Percentiles rank a stretch among this genome's conserved stretches.
These are phyloP conservation scores for Psilocybe sp. DNA, from an alignment of 768 basidiomycete species.

Conservation along the genomic window DNA sequence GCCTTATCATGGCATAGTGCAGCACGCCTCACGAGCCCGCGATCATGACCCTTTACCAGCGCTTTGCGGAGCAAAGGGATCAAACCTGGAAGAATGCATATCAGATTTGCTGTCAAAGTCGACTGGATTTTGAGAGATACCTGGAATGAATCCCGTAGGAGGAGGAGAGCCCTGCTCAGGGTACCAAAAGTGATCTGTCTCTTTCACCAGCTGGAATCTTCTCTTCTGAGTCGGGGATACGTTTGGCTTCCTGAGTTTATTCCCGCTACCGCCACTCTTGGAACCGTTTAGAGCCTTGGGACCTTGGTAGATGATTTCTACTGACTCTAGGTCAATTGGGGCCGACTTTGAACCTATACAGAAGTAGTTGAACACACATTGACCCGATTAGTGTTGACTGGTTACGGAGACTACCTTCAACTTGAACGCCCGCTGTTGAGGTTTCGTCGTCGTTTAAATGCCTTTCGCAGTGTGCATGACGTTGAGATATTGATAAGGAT, in stretches of 20 bases:
- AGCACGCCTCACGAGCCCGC: conserved; percentile 50
- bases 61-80: conserved; percentile 61
- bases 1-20: conserved; percentile 61
- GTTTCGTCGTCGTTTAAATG: conserved; percentile 34
- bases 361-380: background rate
- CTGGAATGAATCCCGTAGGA: conserved; percentile 57
- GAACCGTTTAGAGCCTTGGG: no score
- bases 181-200: conserved; percentile 66
- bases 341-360: conserved; percentile 6
- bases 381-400: background rate
- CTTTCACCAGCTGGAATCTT: conserved; percentile 19
- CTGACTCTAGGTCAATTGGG: conserved; percentile 9
- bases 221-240: conserved; percentile 7
- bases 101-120: background rate
- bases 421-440: background rate
- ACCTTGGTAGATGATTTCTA: background rate
- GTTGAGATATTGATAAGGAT: conserved; percentile 31
- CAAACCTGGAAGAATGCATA: conserved; percentile 41
- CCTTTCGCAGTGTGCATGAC: conserved; percentile 52
- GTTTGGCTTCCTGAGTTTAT: background rate
- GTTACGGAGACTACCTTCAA: conserved; percentile 5
- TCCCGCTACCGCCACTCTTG: background rate
- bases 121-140: conserved; percentile 27
- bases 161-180: conserved; percentile 40
- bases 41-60: conserved; percentile 47